Base-by-base conservation (phyloP, 192 early-diverging fungal species). In the Coemansia asiatica region DNA sequence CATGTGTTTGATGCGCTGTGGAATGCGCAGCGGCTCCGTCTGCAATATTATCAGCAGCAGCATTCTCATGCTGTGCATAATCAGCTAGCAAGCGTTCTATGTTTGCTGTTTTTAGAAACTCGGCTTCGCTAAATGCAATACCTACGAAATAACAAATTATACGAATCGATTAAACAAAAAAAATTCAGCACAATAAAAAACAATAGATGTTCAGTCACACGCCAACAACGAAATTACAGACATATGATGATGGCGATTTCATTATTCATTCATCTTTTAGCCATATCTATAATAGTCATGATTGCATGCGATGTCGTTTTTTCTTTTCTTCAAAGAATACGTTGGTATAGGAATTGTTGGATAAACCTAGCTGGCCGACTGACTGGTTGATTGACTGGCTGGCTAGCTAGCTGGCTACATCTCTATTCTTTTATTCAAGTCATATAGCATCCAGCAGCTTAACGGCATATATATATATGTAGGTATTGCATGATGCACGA, bases 61-160 rank as follows among this genome's bases (percentile, higher is more conserved):
- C 48, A 47, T 44, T 21, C 2, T 44, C 25, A 4, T 44, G 58
- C 7, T 64, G 54, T 40, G 35, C 58, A 51, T 53, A 28, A 56
- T 64, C 68, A 27, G 66, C 68, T 36, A 56, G 69, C 22, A 65
- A 35, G 13, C 78, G 78, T 16, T 62, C 61, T n/a, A 69, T 68
- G 51, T 72, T 71, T 63, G 78, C 72, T 12, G 54, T 50, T 4
- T 60, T 51, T 40, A 81, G 19, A 64, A 81, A 74, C 35, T 75
- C 66, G 19, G 53, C 28, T 57, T 81, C 78, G n/a, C 68, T 72
- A 48, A 75, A 75, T 47, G 78, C 78, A 12, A 61, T 61, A 19
- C 72, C 78, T 81, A 81, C 50, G 12, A 49, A 16, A 26, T 22
- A 12, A 25, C 27, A 66, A 46, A n/a, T n/a, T n/a, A n/a, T n/a